Percentiles rank a stretch among this genome's conserved stretches.
Conservation (phyloP, 805 yeast species). For the Yarrowia alimentaria region DNA sequence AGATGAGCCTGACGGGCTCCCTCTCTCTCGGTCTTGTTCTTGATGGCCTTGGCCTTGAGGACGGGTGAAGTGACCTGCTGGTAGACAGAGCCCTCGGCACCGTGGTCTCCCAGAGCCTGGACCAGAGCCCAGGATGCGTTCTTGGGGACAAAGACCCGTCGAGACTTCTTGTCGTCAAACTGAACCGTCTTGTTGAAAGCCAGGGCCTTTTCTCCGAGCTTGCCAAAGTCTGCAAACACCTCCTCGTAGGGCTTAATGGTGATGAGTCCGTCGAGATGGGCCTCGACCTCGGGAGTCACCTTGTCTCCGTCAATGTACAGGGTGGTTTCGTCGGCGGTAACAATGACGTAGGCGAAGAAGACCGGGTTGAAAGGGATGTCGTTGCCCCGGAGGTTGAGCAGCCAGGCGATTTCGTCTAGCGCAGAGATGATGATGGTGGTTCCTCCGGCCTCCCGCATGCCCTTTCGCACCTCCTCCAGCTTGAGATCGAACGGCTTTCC, state of each 20-base stretch:
- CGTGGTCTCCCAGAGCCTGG: constrained; percentile 46
- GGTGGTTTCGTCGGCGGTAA: constrained; percentile 44
- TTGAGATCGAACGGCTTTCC: constrained; percentile 68
- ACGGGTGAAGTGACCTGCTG: constrained; percentile 55
- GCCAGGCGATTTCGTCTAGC: constrained; percentile 89
- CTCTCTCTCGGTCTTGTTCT: constrained; percentile 66
- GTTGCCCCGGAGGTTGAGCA: constrained; percentile 76
- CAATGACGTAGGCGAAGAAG: constrained; percentile 66
- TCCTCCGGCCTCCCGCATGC: constrained; percentile 38
- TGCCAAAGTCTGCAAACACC: constrained; percentile 57
- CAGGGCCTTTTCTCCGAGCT: constrained; percentile 32
- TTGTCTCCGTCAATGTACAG: constrained; percentile 56
- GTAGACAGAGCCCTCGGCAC: constrained; percentile 37
- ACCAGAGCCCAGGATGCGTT: constrained; percentile 69
- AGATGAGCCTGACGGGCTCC: constrained; percentile 76
- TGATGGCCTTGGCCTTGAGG: constrained; percentile 66
- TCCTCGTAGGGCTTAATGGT: constrained; percentile 52
- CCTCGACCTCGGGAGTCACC: constrained; percentile 42
- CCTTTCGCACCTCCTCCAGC: constrained; percentile 45
- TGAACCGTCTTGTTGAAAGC: too few relatives aligned
- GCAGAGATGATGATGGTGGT: constrained; percentile 61
- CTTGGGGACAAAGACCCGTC: constrained; percentile 51
- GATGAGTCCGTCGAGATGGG: constrained; percentile 48
- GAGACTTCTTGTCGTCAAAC: too few relatives aligned
- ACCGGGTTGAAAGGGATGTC: constrained; percentile 88